phyloP scores from a whole-genome alignment of 1,284 basidiomycete genomes.

The Malassezia slooffiae region DNA sequence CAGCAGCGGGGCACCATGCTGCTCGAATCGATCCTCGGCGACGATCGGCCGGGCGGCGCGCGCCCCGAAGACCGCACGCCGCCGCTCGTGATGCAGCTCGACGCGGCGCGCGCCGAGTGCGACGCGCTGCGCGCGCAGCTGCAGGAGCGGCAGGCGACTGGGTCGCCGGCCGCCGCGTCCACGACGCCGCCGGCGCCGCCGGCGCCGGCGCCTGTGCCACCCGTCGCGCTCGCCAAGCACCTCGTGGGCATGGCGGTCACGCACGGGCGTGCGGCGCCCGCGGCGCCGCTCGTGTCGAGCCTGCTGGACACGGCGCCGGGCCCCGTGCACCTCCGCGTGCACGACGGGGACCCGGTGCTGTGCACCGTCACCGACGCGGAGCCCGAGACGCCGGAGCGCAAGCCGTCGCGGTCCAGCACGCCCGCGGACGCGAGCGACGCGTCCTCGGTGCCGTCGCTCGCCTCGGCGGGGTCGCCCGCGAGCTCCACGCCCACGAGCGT shows the following conservation, averaged over 20 bases:
- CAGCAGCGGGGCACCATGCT: conserved; percentile 6
- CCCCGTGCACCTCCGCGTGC: too few species aligned
- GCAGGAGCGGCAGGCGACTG: neutral
- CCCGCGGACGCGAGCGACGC: conserved; percentile 8
- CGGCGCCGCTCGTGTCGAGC: neutral
- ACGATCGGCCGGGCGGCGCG: conserved; percentile 1
- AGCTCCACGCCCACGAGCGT: conserved; percentile 5
- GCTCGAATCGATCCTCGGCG: conserved; percentile 3
- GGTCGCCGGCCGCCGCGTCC: neutral
- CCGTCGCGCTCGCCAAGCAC: too few species aligned
- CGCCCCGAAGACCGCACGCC: too few species aligned
- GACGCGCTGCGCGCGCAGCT: conserved; percentile 6
- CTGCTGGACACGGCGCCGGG: neutral
- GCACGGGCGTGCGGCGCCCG: neutral
- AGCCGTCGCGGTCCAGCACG: conserved; percentile 5
- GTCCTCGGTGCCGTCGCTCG: conserved; percentile 13
- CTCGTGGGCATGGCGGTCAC: neutral
- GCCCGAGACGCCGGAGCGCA: neutral
- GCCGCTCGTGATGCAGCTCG: conserved; percentile 5
- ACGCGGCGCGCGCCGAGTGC: conserved; percentile 2
- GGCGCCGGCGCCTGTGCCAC: too few species aligned
- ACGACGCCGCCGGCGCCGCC: too few species aligned
- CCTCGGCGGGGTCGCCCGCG: conserved; percentile 9
- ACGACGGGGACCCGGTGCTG: neutral
- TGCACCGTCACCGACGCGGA: neutral